Evolutionary conservation across 768 basidiomycete genomes (phyloP), one percentile per base, ranked within the genome.

Genomic region (Termitomyces sp.): DNA sequence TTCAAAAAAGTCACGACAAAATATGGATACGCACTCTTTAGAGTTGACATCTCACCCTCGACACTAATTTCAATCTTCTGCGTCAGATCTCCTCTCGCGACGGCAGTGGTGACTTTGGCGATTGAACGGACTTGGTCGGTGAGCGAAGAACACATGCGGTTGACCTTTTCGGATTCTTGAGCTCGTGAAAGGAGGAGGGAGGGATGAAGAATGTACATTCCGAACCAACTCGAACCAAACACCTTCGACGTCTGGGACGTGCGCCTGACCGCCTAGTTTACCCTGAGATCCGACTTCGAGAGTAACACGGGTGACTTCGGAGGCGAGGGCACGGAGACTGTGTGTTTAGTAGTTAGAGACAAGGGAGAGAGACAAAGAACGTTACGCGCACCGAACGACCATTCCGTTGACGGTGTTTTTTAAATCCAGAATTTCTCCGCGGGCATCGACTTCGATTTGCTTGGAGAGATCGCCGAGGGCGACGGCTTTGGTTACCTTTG

Each of bases 1-100:
- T 41, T 37, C 29, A 31, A 52, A 27, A n/a, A 19, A 43, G 25
- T n/a, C n/a, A n/a, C n/a, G n/a, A n/a, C n/a, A n/a, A 43, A 40
- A 35, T 19, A n/a, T 8, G 10, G 16, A 34, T 1, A 65, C 66
- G 11, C 27, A 73, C 77, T 70, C 65, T 90, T 91, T 71, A 92
- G 78, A 16, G 89, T 89, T 16, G 81, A 81, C 86, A 96, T 95
- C 66, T 96, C 94, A 48, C 80, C 82, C 67, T 91, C 88, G 60
- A 90, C 89, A 59, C 88, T 85, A 59, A 98, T 94, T 65, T 92
- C 89, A 66, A 98, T 92, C 78, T 92, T 95, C 73, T 92, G 90
- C 1, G 89, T 91, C 76, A 94, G 76, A 68, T 98, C 93, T 34
- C 95, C 95, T 43, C 85, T 83, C 19, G 95, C 95, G 57, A 97